Evolutionary conservation across 495 filamentous ascomycete species (phyloP).

Genomic region (Collariella sp.): DNA sequence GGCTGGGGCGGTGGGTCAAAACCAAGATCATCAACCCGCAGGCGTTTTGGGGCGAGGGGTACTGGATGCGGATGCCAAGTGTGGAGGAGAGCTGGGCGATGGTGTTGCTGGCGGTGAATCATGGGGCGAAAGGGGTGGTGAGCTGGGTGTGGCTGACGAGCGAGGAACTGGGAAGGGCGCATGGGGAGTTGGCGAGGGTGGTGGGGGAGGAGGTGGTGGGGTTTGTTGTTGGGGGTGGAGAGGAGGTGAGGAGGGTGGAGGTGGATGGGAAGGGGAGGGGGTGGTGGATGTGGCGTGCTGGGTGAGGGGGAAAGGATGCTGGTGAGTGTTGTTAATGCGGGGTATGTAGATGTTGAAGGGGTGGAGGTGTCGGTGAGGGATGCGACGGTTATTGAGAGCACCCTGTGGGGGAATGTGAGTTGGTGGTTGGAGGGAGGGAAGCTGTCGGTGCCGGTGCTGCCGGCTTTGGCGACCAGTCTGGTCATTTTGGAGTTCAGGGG

Average conservation of each 20-base stretch:
- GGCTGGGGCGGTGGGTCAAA: conserved; percentile 42
- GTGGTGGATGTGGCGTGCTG: conserved; percentile 40
- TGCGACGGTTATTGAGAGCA: conserved; percentile 12
- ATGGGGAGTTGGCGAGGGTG: conserved; percentile 38
- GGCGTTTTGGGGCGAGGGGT: conserved; percentile 53
- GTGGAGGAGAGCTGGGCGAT: conserved; percentile 50
- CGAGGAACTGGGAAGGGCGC: conserved; percentile 32
- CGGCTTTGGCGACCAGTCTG: conserved; percentile 20
- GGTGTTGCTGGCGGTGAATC: conserved; percentile 53
- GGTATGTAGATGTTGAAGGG: conserved; percentile 20
- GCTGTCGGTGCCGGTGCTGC: conserved; percentile 16
- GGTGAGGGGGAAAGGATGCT: conserved; percentile 30
- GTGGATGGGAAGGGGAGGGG: conserved; percentile 9
- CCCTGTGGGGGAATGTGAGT: conserved; percentile 16
- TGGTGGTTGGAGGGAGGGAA: conserved; percentile 18
- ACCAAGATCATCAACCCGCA: conserved; percentile 54
- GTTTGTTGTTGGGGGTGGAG: conserved; percentile 37
- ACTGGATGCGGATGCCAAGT: conserved; percentile 52
- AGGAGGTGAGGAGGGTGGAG: conserved; percentile 10
- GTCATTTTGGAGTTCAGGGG: conserved; percentile 16
- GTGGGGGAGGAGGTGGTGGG: conserved; percentile 31
- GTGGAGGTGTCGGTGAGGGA: conserved; percentile 21
- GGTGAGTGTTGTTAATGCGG: conserved; percentile 40
- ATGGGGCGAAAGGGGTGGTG: conserved; percentile 48
- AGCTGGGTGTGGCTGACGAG: conserved; percentile 49